Evolutionary conservation across 2,329 filamentous ascomycete species (phyloP).

Genomic region (Botryotinia globosa): DNA sequence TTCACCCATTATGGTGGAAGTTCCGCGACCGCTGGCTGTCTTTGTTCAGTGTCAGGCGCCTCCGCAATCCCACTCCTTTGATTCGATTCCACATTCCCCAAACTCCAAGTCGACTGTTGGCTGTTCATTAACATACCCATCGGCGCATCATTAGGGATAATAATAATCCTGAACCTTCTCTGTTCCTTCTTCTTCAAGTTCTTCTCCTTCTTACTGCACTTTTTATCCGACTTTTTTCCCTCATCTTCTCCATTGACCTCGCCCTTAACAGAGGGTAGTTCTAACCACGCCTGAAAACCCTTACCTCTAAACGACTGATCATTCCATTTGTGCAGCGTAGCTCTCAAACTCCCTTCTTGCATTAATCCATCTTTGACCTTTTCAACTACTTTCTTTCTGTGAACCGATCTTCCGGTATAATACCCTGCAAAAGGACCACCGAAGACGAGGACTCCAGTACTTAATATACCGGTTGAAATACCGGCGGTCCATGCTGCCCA

Average conservation of each 20-base stretch:
- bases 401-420: slow-evolving; percentile 28
- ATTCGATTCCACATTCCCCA: not conserved
- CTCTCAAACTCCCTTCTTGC: slow-evolving; percentile 28
- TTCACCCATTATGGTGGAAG: not conserved
- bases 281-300: slow-evolving; percentile 33
- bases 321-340: slow-evolving; percentile 29
- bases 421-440: slow-evolving; percentile 30
- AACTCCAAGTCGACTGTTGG: not conserved
- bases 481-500: slow-evolving; percentile 30
- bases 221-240: not conserved
- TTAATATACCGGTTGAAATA: slow-evolving; percentile 29
- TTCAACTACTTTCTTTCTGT: slow-evolving; percentile 28
- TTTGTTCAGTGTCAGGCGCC: not conserved
- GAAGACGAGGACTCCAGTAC: slow-evolving; percentile 25
- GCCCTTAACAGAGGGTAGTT: slow-evolving; percentile 26
- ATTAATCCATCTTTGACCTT: slow-evolving; percentile 29
- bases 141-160: slow-evolving; percentile 18
- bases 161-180: slow-evolving; percentile 24
- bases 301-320: slow-evolving; percentile 22
- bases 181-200: slow-evolving; percentile 18
- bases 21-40: not conserved
- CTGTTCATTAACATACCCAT: not conserved
- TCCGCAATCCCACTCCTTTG: not conserved
- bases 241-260: slow-evolving; percentile 18
- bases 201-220: not conserved